These are phyloP conservation scores for Ceratocystis cubensis DNA, from an alignment of 2,329 filamentous ascomycete species.

Conservation along the genomic window DNA sequence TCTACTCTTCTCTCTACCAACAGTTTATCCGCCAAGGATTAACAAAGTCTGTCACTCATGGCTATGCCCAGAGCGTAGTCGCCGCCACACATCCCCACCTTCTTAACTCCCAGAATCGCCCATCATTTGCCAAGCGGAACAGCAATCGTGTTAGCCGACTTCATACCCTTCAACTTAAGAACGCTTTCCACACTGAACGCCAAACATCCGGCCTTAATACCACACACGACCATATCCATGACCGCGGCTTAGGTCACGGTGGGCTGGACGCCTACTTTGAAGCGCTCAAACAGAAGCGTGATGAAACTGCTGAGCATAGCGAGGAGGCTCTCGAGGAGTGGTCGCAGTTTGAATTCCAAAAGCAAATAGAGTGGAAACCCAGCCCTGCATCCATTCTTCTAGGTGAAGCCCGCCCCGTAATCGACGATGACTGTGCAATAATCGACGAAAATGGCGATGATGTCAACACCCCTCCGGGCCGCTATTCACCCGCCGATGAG, in stretches of 20 bases:
- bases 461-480: slow-evolving; percentile 22
- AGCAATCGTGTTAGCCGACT: slow-evolving; percentile 43
- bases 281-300: slow-evolving; percentile 71
- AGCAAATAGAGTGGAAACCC: slow-evolving; percentile 80
- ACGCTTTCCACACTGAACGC: slow-evolving; percentile 56
- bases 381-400: slow-evolving; percentile 43
- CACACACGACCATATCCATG: slow-evolving; percentile 42
- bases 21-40: slow-evolving; percentile 95
- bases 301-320: slow-evolving; percentile 33
- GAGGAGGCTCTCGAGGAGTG: slow-evolving; percentile 64
- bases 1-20: slow-evolving; percentile 56
- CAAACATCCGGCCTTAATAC: slow-evolving; percentile 37
- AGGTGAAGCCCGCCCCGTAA: slow-evolving; percentile 28
- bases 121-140: slow-evolving; percentile 48
- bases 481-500: slow-evolving; percentile 33
- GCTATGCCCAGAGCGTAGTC: slow-evolving; percentile 95
- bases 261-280: slow-evolving; percentile 85
- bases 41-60: slow-evolving; percentile 85
- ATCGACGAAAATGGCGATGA: slow-evolving; percentile 24
- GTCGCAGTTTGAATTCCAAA: slow-evolving; percentile 81
- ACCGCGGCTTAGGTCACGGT: slow-evolving; percentile 36
- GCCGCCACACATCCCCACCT: slow-evolving; percentile 74
- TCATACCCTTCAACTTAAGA: slow-evolving; percentile 51
- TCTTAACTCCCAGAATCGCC: slow-evolving; percentile 60
- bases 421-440: slow-evolving; percentile 18